A percentile compares a stretch with the other conserved stretches of the same genome.
phyloP scores from a whole-genome alignment of 495 filamentous ascomycete species.

The Penicillium malachiteum region DNA sequence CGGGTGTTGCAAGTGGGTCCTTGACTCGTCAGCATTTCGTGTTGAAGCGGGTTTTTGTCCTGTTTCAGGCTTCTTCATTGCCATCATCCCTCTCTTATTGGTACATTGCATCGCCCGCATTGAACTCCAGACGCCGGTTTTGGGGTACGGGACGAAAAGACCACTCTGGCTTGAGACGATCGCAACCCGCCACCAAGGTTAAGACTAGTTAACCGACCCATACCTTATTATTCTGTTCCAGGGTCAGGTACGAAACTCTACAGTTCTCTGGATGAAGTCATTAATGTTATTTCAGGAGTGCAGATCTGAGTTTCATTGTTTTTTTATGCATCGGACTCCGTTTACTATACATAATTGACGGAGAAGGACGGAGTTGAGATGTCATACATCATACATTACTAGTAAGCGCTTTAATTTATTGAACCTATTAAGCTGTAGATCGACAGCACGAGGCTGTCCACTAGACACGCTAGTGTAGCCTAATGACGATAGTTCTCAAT shows the following conservation, averaged over 20 bases:
- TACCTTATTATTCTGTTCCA: too few species aligned
- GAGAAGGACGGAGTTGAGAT: neutral
- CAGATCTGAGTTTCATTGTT: too few species aligned
- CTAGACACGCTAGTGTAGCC: neutral
- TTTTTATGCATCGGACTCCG: too few species aligned
- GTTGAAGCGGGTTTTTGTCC: neutral
- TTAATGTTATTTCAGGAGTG: too few species aligned
- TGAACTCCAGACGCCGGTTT: neutral
- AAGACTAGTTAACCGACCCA: too few species aligned
- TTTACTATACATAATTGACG: too few species aligned
- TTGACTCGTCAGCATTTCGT: conserved; percentile 17
- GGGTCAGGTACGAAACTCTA: too few species aligned
- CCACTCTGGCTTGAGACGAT: conserved; percentile 2
- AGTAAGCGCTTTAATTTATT: neutral
- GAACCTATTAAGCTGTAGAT: neutral
- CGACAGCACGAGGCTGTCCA: neutral
- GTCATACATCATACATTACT: neutral
- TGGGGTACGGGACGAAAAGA: neutral
- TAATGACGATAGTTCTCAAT: neutral
- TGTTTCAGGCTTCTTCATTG: conserved; percentile 12
- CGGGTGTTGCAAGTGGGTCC: conserved; percentile 9
- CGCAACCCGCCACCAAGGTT: neutral
- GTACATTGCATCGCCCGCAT: neutral
- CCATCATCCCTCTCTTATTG: neutral
- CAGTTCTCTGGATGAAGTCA: too few species aligned